Percentiles rank a stretch among this genome's conserved stretches.
These are phyloP conservation scores for Cladosporium cucumerinum DNA, from an alignment of 2,329 filamentous ascomycete genomes.

Conservation along the genomic window DNA sequence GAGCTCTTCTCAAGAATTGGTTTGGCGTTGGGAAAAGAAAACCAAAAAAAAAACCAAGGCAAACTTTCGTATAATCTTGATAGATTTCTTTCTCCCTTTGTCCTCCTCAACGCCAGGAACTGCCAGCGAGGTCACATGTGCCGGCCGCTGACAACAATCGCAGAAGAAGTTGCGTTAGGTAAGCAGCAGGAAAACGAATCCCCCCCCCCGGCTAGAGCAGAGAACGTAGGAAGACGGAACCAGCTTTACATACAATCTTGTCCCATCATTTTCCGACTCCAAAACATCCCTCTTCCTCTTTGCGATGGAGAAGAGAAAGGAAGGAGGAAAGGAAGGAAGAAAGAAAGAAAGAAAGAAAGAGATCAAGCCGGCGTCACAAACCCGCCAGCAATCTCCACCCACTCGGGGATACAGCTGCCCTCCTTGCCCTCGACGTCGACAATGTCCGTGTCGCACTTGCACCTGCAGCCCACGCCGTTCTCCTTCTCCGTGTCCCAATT, in stretches of 20 bases:
- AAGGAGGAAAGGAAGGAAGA: no score
- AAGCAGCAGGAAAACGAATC: not conserved
- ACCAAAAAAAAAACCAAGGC: no score
- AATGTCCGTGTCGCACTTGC: slow-evolving; percentile 94
- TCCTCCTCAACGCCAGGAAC: not conserved
- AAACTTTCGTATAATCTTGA: not conserved
- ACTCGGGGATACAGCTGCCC: slow-evolving; percentile 89
- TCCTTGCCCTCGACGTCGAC: slow-evolving; percentile 97
- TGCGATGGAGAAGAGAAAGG: no score
- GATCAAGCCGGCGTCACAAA: slow-evolving; percentile 53
- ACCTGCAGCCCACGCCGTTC: slow-evolving; percentile 94
- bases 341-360: no score
- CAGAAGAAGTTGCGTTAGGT: not conserved
- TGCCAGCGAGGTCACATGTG: not conserved
- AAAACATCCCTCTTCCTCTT: not conserved
- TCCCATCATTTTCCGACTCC: not conserved
- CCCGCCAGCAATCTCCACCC: slow-evolving; percentile 94
- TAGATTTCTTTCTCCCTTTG: not conserved
- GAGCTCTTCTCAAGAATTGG: not conserved
- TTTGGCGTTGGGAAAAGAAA: not conserved
- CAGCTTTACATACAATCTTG: not conserved
- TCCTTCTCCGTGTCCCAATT: slow-evolving; percentile 82
- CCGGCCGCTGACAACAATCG: not conserved
- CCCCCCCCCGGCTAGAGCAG: not conserved
- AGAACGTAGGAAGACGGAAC: not conserved